Evolutionary conservation across 768 basidiomycete species (phyloP).

Genomic region (Hygrophorus pudorinus): DNA sequence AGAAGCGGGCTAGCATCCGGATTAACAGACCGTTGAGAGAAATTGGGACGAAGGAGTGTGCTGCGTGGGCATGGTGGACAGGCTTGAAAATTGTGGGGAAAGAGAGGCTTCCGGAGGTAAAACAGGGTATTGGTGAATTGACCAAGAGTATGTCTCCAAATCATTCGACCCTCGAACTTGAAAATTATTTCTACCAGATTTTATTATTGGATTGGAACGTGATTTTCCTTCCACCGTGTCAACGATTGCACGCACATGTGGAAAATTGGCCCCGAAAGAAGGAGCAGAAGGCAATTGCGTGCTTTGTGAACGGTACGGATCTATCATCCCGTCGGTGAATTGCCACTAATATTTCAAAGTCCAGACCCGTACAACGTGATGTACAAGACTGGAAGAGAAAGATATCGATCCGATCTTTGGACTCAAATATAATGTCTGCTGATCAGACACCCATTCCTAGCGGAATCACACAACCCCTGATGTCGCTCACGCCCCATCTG

Average conservation of each 20-base stretch:
- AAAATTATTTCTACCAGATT: constrained; percentile 35
- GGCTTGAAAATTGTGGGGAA: constrained; percentile 42
- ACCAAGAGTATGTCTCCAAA: constrained; percentile 46
- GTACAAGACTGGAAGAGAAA: constrained; percentile 65
- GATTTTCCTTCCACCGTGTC: constrained; percentile 86
- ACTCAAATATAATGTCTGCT: constrained; percentile 18
- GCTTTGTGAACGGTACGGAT: constrained; percentile 54
- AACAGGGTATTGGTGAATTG: constrained; percentile 50
- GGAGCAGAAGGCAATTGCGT: constrained; percentile 38
- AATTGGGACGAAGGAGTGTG: constrained; percentile 70
- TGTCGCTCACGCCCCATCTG: constrained; percentile 29
- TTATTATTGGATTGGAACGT: constrained; percentile 69
- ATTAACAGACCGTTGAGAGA: constrained; percentile 64
- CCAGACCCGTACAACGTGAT: constrained; percentile 53
- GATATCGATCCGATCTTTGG: constrained; percentile 59
- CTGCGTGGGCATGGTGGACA: constrained; percentile 70
- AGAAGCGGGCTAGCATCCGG: constrained; percentile 24
- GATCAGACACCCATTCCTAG: constrained; percentile 10
- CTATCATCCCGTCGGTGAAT: background rate
- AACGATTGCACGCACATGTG: constrained; percentile 71
- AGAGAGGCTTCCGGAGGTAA: constrained; percentile 33
- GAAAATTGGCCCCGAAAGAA: constrained; percentile 63
- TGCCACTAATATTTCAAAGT: background rate
- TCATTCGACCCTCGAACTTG: background rate
- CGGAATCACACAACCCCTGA: constrained; percentile 13